Conservation (phyloP, 768 basidiomycete species). For the Termitomyces sp. region DNA sequence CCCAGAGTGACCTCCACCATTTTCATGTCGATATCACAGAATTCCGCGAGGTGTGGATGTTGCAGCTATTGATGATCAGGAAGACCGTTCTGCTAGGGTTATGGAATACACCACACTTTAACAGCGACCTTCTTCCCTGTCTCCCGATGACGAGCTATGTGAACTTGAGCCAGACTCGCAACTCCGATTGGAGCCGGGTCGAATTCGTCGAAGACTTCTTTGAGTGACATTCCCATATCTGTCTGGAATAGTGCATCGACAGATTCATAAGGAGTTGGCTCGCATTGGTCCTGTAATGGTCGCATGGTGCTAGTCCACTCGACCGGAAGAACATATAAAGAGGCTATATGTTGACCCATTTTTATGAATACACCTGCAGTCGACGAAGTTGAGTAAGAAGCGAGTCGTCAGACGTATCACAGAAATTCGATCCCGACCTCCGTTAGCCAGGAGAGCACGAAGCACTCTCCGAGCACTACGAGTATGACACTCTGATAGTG, state of each 20-base stretch:
- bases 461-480: constrained; percentile 78
- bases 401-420: constrained; percentile 1
- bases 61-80: constrained; percentile 49
- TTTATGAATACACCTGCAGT: constrained; percentile 75
- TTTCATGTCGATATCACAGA: constrained; percentile 85
- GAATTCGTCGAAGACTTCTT: constrained; percentile 80
- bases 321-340: constrained; percentile 46
- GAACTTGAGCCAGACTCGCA: constrained; percentile 95
- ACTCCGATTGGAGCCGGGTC: constrained; percentile 88
- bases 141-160: constrained; percentile 68
- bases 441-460: constrained; percentile 82
- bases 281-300: constrained; percentile 86
- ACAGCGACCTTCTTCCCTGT: constrained; percentile 81
- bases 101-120: constrained; percentile 44
- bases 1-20: constrained; percentile 75
- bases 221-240: constrained; percentile 72
- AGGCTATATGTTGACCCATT: constrained; percentile 83
- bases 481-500: constrained; percentile 75
- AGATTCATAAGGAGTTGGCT: constrained; percentile 78
- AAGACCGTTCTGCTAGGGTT: neutral
- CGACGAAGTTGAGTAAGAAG: neutral
- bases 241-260: constrained; percentile 69
- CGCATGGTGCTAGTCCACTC: constrained; percentile 51
- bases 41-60: constrained; percentile 92
- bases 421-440: constrained; percentile 44